phyloP scores from a whole-genome alignment of 768 basidiomycete species.

The Termitomyces sp. region DNA sequence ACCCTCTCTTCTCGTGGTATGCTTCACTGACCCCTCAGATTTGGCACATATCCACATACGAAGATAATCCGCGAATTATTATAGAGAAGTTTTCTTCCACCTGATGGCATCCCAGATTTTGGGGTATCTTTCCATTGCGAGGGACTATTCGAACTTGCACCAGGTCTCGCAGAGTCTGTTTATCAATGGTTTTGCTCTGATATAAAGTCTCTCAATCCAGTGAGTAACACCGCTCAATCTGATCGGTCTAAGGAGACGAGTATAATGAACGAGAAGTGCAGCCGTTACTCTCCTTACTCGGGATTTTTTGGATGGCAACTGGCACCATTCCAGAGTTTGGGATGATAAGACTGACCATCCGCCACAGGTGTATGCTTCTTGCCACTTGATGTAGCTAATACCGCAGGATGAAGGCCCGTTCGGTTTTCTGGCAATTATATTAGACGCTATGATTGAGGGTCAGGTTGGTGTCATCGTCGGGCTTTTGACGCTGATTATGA shows the following conservation, averaged over 20 bases:
- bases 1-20: too few species aligned
- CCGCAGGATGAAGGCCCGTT: background rate
- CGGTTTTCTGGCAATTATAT: background rate
- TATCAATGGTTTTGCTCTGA: background rate
- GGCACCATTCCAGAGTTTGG: background rate
- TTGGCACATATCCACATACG: too few species aligned
- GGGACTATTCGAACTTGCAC: background rate
- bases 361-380: background rate
- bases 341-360: background rate
- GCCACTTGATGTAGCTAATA: background rate
- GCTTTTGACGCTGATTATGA: background rate
- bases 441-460: background rate
- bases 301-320: background rate
- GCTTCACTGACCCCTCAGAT: too few species aligned
- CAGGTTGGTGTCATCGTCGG: background rate
- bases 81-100: too few species aligned
- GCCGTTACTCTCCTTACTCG: background rate
- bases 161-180: background rate
- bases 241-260: background rate
- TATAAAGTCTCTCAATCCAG: background rate
- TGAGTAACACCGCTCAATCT: background rate
- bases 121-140: background rate
- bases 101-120: background rate
- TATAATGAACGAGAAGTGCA: background rate
- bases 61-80: too few species aligned